These are phyloP conservation scores for Aspergillus incahuasiensis DNA, from an alignment of 495 filamentous ascomycete genomes.

Conservation along the genomic window DNA sequence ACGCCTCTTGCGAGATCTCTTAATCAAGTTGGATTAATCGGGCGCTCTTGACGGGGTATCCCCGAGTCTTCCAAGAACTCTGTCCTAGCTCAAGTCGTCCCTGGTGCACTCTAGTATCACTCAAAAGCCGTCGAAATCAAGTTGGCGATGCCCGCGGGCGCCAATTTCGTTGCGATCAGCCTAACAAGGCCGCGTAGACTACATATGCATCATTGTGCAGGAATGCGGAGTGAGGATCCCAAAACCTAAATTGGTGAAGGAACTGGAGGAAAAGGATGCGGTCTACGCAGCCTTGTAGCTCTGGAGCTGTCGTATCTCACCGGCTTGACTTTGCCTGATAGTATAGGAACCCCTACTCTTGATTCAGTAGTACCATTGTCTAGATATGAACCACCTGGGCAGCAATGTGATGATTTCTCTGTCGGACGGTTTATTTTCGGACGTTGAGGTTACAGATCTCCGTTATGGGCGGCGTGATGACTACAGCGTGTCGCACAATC, in stretches of 20 bases:
- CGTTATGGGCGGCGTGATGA: constrained; percentile 1
- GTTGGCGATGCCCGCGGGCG: not conserved
- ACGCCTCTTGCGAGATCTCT: not conserved
- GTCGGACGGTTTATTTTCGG: not conserved
- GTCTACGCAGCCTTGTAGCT: not conserved
- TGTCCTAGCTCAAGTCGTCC: not conserved
- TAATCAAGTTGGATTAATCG: not conserved
- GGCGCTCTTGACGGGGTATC: not conserved
- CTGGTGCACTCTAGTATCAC: not conserved
- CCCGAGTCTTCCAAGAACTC: not conserved
- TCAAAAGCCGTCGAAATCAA: not conserved
- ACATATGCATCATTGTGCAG: constrained; percentile 3
- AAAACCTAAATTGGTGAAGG: not conserved
- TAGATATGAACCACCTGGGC: not conserved
- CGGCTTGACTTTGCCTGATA: not conserved
- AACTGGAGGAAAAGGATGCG: not conserved
- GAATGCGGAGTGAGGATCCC: not conserved
- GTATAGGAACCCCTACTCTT: not conserved
- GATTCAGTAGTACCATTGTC: not conserved
- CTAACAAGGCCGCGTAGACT: not conserved
- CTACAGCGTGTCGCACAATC: not conserved
- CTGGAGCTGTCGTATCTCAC: not conserved
- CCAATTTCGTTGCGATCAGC: not conserved
- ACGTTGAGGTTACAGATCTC: not conserved
- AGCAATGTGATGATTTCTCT: not conserved